Evolutionary conservation across 176 grass and related monocot genomes (phyloP), one percentile per base, ranked within the genome.

Genomic region (Chloris gayana): DNA sequence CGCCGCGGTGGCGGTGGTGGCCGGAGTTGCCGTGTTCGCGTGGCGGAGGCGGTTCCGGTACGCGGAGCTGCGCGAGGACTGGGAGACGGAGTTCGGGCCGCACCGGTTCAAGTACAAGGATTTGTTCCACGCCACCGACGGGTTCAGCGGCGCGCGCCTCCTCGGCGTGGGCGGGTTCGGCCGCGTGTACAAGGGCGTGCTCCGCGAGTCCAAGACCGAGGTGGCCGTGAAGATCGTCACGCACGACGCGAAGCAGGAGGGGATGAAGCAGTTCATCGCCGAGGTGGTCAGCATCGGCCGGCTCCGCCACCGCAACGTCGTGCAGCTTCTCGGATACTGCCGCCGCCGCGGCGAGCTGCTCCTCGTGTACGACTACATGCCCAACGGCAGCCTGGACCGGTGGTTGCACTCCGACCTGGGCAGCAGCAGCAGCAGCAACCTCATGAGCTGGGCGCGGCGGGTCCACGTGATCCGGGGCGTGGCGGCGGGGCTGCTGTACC

Each of bases 311-410:
- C 81, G 85, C 2, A 87, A 91, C 65, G 17, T 91, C 37, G 85
- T 91, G 85, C 82, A 44, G 47, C 71, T 91, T 44, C 89, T 84
- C n/a, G 89, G 89, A 22, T 91, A 83, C 74, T 91, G 85, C 77
- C 76, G 81, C 1, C 65, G 89, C 17, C 37, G n/a, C 38, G 90
- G 65, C 32, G 81, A 84, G 63, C 81, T 88, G 3, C 62, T 86
- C 10, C 67, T 92, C 75, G 84, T 89, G 14, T 84, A 89, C 71
- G 84, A 92, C 60, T 92, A 84, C 83, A 86, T 92, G 75, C 84
- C 87, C 0, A 84, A 92, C 60, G 87, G 91, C 22, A 87, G 84
- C 67, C 87, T 92, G 0, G 87, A 92, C 67, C 69, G 80, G 41
- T 86, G 78, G 87, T 76, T 92, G 22, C 71, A 87, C 41, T 9